These are phyloP conservation scores for Coelastrella sp. DNA, from an alignment of 139 green algal genomes.

Conservation along the genomic window DNA sequence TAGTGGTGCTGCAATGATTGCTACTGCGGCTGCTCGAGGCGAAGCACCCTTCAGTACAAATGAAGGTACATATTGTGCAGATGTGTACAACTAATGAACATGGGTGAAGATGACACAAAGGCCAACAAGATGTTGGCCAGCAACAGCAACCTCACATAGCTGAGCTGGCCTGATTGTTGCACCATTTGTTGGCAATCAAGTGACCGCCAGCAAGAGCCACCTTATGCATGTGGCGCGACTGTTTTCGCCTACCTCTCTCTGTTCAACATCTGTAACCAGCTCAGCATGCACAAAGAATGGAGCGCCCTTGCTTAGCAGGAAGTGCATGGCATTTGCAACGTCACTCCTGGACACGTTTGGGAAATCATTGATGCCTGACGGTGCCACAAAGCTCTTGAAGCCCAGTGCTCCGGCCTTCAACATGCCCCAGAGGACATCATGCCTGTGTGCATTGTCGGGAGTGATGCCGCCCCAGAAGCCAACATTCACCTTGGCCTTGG, in stretches of 20 bases:
- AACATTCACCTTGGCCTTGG: constrained; percentile 79
- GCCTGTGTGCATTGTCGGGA: constrained; percentile 84
- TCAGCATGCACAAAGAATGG: constrained; percentile 88
- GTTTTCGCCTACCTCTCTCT: constrained; percentile 47
- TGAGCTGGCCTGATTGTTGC: too few species aligned
- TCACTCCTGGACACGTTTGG: constrained; percentile 65
- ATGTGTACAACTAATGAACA: too few species aligned
- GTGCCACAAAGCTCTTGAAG: constrained; percentile 96
- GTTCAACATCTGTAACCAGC: constrained; percentile 61
- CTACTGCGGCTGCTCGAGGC: too few species aligned
- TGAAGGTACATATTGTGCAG: too few species aligned
- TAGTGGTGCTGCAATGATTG: background rate
- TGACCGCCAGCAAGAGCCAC: background rate
- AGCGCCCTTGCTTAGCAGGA: constrained; percentile 73
- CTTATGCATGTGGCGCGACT: background rate
- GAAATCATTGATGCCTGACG: constrained; percentile 94
- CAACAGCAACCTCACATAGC: too few species aligned
- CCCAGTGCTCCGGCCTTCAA: constrained; percentile 59
- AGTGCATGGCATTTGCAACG: constrained; percentile 75
- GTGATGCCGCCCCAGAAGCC: constrained; percentile 94
- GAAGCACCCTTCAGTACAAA: too few species aligned
- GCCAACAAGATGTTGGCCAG: too few species aligned
- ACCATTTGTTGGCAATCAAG: background rate
- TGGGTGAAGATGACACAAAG: too few species aligned
- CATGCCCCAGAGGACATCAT: constrained; percentile 70